Evolutionary conservation across 1,284 basidiomycete species (phyloP).

Genomic region (Apiotrichum akiyoshidainum): DNA sequence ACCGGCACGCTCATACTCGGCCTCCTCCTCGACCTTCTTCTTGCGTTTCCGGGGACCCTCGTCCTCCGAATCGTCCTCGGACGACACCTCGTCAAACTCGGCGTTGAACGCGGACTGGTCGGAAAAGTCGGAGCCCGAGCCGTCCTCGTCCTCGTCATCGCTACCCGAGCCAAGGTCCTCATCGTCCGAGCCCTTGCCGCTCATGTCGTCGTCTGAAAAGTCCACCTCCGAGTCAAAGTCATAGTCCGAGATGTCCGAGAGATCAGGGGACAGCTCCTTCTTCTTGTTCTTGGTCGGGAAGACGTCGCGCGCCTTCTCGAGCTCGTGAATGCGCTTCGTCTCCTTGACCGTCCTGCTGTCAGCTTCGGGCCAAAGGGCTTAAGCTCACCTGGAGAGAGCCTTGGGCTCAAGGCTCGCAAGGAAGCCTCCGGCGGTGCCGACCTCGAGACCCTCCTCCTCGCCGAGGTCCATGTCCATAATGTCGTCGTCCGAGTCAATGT

Average conservation of each 20-base stretch:
- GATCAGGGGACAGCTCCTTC: constrained; percentile 26
- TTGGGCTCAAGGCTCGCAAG: constrained; percentile 38
- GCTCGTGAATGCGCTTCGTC: constrained; percentile 46
- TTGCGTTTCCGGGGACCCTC: constrained; percentile 27
- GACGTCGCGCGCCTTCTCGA: constrained; percentile 40
- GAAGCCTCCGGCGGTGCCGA: constrained; percentile 30
- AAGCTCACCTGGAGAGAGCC: constrained; percentile 43
- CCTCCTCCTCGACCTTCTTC: constrained; percentile 36
- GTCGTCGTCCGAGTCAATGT: constrained; percentile 7
- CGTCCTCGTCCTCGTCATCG: constrained; percentile 13
- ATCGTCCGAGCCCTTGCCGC: constrained; percentile 11
- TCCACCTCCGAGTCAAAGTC: constrained; percentile 46
- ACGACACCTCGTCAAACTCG: constrained; percentile 18
- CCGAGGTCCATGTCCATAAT: constrained; percentile 21
- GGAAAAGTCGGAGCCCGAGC: constrained; percentile 22
- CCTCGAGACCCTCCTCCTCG: constrained; percentile 27
- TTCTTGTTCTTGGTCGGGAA: constrained; percentile 39
- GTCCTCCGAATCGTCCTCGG: constrained; percentile 14
- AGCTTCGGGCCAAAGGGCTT: not conserved
- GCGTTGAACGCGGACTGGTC: constrained; percentile 18
- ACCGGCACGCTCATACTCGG: constrained; percentile 41
- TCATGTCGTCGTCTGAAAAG: constrained; percentile 15
- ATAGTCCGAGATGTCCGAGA: constrained; percentile 36
- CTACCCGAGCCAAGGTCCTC: constrained; percentile 22
- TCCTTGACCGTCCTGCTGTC: constrained; percentile 44